These are phyloP conservation scores for Apiotrichum mycotoxinovorans DNA, from an alignment of 1,284 basidiomycete species.

Conservation along the genomic window DNA sequence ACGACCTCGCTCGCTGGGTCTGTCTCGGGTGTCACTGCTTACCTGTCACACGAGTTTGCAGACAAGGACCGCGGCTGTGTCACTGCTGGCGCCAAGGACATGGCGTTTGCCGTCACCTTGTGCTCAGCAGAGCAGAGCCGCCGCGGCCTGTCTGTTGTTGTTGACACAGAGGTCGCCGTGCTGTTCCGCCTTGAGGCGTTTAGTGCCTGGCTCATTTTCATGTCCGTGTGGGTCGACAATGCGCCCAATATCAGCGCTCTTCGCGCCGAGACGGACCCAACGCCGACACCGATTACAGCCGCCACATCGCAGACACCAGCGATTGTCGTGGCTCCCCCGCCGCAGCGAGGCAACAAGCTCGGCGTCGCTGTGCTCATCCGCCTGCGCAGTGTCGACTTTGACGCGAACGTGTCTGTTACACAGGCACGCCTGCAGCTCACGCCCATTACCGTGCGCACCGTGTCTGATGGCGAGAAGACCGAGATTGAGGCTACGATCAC, in stretches of 20 bases:
- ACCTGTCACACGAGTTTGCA: slow-evolving; percentile 65
- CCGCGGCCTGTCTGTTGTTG: slow-evolving; percentile 55
- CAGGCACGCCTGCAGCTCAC: slow-evolving; percentile 61
- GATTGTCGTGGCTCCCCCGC: not conserved
- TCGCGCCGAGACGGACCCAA: slow-evolving; percentile 2
- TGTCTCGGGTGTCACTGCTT: slow-evolving; percentile 71
- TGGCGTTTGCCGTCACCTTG: slow-evolving; percentile 38
- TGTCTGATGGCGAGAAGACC: slow-evolving; percentile 39
- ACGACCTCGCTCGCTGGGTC: slow-evolving; percentile 67
- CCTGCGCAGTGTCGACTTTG: slow-evolving; percentile 66
- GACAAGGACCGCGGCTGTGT: slow-evolving; percentile 38
- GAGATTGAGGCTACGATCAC: slow-evolving; percentile 63
- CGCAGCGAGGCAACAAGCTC: slow-evolving; percentile 13
- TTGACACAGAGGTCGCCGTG: slow-evolving; percentile 40
- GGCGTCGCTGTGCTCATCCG: slow-evolving; percentile 58
- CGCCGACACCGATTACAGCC: not conserved
- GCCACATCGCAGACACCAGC: not conserved
- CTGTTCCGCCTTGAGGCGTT: slow-evolving; percentile 43
- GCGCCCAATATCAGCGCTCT: slow-evolving; percentile 31
- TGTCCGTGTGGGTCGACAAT: slow-evolving; percentile 43
- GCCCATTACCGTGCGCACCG: slow-evolving; percentile 49
- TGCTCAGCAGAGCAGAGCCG: slow-evolving; percentile 27
- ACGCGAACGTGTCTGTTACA: slow-evolving; percentile 65
- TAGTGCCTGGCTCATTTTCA: slow-evolving; percentile 45
- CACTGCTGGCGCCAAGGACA: slow-evolving; percentile 42